A percentile compares a stretch with the other conserved stretches of the same genome.
Conservation (phyloP, 192 early-diverging fungal species). For the Backusella circina region DNA sequence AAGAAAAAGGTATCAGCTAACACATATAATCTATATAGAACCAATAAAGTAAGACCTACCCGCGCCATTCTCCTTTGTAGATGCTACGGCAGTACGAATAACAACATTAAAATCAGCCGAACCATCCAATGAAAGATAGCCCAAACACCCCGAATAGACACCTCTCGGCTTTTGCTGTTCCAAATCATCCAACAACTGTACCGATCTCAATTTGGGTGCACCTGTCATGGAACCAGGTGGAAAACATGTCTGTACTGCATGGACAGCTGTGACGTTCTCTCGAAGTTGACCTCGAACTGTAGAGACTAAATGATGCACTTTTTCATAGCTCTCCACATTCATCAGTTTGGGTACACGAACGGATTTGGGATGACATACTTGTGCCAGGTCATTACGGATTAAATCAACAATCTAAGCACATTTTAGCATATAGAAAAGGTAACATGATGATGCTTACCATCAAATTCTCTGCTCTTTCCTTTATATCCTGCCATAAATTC, state of each 20-base stretch:
- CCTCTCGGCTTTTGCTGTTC: slow-evolving; percentile 71
- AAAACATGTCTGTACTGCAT: slow-evolving; percentile 74
- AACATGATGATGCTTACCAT: too few relatives aligned
- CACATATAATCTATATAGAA: background rate
- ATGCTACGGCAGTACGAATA: slow-evolving; percentile 82
- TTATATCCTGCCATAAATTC: slow-evolving; percentile 62
- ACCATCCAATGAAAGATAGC: slow-evolving; percentile 69
- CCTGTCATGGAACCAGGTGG: slow-evolving; percentile 98
- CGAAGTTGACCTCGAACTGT: slow-evolving; percentile 71
- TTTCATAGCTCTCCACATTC: slow-evolving; percentile 84
- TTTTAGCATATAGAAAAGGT: too few relatives aligned
- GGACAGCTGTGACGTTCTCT: slow-evolving; percentile 57
- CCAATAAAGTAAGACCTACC: background rate
- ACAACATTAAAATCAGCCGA: slow-evolving; percentile 80
- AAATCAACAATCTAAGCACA: slow-evolving; percentile 91
- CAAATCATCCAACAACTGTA: slow-evolving; percentile 72
- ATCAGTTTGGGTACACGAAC: slow-evolving; percentile 84
- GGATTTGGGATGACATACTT: slow-evolving; percentile 58
- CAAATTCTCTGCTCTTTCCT: slow-evolving; percentile 94
- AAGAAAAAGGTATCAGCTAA: background rate
- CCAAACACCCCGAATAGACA: slow-evolving; percentile 87
- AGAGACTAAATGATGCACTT: slow-evolving; percentile 90
- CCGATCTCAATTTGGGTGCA: slow-evolving; percentile 87
- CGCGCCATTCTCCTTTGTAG: slow-evolving; percentile 8
- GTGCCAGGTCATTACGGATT: slow-evolving; percentile 89